Evolutionary conservation across 2,329 filamentous ascomycete species (phyloP), one percentile per base, ranked within the genome.

Genomic region (Calonectria pteridis): DNA sequence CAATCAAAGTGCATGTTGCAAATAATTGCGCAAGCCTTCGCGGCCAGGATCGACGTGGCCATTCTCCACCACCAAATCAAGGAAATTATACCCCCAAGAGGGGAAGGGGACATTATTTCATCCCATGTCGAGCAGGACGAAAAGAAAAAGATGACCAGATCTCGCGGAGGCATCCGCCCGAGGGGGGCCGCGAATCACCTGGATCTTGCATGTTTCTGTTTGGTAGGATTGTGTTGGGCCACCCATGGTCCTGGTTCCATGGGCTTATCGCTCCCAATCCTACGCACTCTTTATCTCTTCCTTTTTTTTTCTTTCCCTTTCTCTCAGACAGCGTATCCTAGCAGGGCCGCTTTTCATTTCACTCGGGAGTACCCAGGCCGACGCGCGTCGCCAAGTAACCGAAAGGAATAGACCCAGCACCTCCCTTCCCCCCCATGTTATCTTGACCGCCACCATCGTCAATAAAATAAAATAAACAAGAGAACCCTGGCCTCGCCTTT

Each of bases 321-420:
- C 28, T 50, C 64, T 35, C 64, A 43, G n/a, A 55, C 33, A 29
- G 33, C 46, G 20, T 33, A 31, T 67, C 53, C 63, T 11, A 26
- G 69, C 31, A 23, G 16, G 11, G 3, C 70, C 70, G 58, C 70
- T 65, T 65, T 68, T 68, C 55, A 49, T 51, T 49, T 55, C 31
- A 31, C 23, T 63, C 69, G 55, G 64, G 49, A 35, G 68, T 49
- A 18, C 63, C 28, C 28, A 33, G 23, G 33, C 69, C 64, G 64
- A 72, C 69, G 69, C 69, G 64, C 64, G 69, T 72, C 64, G 69
- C 46, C 46, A 67, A 49, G 46, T 35, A 53, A 53, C 31, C 46
- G 63, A 55, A 33, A 53, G 49, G 26, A 67, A 33, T 16, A 33
- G 33, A 50, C 23, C 16, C 33, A 18, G 23, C 16, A 37, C 53